A percentile compares a stretch with the other conserved stretches of the same genome.
phyloP scores from a whole-genome alignment of 371 early-diverging fungal species.

The Quaeritorhiza haematococci region DNA sequence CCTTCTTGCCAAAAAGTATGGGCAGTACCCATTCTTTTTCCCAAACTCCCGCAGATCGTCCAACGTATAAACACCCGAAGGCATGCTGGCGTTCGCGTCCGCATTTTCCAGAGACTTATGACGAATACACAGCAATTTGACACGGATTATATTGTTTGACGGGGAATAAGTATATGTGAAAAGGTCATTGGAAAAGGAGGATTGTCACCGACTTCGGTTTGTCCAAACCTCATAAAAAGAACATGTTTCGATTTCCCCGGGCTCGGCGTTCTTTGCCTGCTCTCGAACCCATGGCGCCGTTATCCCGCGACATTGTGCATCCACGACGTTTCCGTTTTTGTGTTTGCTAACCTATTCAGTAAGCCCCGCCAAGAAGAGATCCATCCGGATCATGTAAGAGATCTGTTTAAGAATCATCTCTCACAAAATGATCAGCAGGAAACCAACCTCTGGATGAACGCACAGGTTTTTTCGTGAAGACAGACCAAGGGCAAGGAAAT shows the following conservation, averaged over 20 bases:
- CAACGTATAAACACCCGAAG: constrained; percentile 92
- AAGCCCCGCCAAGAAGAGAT: neutral
- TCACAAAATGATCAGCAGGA: neutral
- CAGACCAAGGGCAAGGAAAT: constrained; percentile 93
- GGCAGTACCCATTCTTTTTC: constrained; percentile 75
- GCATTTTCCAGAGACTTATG: constrained; percentile 57
- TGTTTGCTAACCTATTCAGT: constrained; percentile 65
- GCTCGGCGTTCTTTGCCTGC: constrained; percentile 42
- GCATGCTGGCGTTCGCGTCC: constrained; percentile 67
- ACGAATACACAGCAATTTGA: neutral
- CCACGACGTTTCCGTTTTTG: constrained; percentile 79
- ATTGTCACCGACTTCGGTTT: neutral
- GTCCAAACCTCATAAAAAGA: constrained; percentile 68
- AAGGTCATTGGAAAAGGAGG: too few relatives aligned
- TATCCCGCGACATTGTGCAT: constrained; percentile 84
- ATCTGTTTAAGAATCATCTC: neutral
- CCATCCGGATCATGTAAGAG: neutral
- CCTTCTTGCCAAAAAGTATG: constrained; percentile 91
- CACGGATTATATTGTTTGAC: neutral
- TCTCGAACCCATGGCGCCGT: constrained; percentile 94
- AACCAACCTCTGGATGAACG: constrained; percentile 75
- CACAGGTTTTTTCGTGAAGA: constrained; percentile 95
- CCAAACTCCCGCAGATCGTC: constrained; percentile 87
- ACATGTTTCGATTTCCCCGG: constrained; percentile 55
- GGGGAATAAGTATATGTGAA: neutral